phyloP scores from a whole-genome alignment of 306 rosid species.

The Dryas drummondii region DNA sequence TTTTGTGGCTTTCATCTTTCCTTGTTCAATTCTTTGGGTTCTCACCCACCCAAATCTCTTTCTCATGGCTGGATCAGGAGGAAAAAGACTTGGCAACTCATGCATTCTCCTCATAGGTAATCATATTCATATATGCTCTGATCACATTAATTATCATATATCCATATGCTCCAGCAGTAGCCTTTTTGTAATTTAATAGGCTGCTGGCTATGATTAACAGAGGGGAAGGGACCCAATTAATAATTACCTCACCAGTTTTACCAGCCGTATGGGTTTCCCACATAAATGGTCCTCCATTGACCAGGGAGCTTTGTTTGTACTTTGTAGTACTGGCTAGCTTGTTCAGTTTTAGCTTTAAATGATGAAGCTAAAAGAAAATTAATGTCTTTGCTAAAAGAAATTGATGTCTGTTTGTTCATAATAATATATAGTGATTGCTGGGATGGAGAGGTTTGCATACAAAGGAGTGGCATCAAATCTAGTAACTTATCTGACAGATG shows the following conservation, averaged over 20 bases:
- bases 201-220: background rate
- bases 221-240: background rate
- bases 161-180: too few relatives aligned
- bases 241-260: background rate
- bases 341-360: too few relatives aligned
- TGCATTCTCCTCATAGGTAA: conserved; percentile 91
- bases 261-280: background rate
- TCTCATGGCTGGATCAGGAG: conserved; percentile 47
- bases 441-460: conserved; percentile 91
- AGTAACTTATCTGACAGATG: conserved; percentile 81
- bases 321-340: background rate
- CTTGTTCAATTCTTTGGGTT: background rate
- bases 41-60: background rate
- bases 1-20: background rate
- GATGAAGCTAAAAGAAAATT: too few relatives aligned
- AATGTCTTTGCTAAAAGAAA: too few relatives aligned
- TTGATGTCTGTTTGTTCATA: background rate
- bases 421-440: conserved; percentile 54
- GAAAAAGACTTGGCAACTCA: conserved; percentile 50
- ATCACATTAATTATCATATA: too few relatives aligned
- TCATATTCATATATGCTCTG: too few relatives aligned
- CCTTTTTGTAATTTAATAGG: too few relatives aligned
- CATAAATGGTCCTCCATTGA: conserved; percentile 3
- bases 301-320: background rate
- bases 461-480: conserved; percentile 89